phyloP scores from a whole-genome alignment of 2,329 filamentous ascomycete genomes.

The Golovinomyces cichoracearum region DNA sequence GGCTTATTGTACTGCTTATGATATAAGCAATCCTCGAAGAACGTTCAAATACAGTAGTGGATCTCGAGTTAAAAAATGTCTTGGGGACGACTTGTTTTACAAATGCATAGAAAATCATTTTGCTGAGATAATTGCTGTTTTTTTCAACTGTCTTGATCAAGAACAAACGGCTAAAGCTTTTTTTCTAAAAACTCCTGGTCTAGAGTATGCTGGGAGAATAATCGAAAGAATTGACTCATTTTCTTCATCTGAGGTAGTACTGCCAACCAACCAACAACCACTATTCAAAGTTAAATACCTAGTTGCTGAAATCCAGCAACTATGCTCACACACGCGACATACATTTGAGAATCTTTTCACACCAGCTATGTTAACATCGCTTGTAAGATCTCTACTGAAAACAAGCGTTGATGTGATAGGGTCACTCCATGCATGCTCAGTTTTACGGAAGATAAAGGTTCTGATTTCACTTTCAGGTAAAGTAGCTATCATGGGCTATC shows the following conservation, averaged over 20 bases:
- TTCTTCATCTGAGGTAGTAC: slow-evolving; percentile 34
- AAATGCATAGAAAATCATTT: slow-evolving; percentile 42
- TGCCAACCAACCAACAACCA: slow-evolving; percentile 66
- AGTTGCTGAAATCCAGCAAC: slow-evolving; percentile 43
- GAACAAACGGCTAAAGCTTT: slow-evolving; percentile 47
- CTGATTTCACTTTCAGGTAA: slow-evolving; percentile 53
- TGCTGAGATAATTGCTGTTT: slow-evolving; percentile 45
- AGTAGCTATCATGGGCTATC: slow-evolving; percentile 51
- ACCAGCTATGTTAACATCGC: slow-evolving; percentile 42
- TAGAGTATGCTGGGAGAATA: slow-evolving; percentile 33
- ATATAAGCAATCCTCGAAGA: slow-evolving; percentile 27
- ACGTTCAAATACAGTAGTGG: slow-evolving; percentile 30
- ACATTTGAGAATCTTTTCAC: slow-evolving; percentile 46
- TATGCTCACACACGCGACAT: slow-evolving; percentile 48
- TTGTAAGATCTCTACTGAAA: slow-evolving; percentile 54
- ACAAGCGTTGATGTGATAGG: slow-evolving; percentile 63
- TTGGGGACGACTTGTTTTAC: slow-evolving; percentile 41
- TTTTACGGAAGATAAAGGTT: slow-evolving; percentile 64
- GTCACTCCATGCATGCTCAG: slow-evolving; percentile 60
- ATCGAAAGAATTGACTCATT: slow-evolving; percentile 44
- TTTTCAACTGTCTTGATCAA: slow-evolving; percentile 54
- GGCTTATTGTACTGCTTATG: slow-evolving; percentile 62
- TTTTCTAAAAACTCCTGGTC: slow-evolving; percentile 31
- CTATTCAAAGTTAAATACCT: slow-evolving; percentile 59
- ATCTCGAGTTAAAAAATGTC: slow-evolving; percentile 35